These are phyloP conservation scores for Mycosphaerella sp. DNA, from an alignment of 2,329 filamentous ascomycete genomes.

Conservation along the genomic window DNA sequence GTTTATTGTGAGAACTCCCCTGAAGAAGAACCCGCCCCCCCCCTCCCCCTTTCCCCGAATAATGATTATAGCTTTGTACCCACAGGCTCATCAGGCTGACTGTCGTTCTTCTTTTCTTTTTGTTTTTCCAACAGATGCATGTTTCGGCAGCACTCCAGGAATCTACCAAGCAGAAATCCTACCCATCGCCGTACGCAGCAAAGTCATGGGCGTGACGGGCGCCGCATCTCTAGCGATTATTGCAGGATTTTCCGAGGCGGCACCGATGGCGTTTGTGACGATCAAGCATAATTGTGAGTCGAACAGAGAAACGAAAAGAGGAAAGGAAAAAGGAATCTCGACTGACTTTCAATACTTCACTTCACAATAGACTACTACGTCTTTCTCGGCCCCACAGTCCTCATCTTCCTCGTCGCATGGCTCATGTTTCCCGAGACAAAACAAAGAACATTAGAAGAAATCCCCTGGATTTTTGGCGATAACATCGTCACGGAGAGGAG, in stretches of 20 bases:
- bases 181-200: conserved; percentile 47
- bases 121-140: not conserved
- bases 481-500: not conserved
- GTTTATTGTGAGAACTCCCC: conserved; percentile 42
- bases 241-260: conserved; percentile 38
- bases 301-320: too few relatives aligned
- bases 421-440: conserved; percentile 43
- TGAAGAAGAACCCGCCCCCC: too few relatives aligned
- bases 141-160: conserved; percentile 7
- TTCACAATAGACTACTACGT: conserved; percentile 45
- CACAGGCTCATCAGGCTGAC: not conserved
- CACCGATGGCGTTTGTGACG: conserved; percentile 49
- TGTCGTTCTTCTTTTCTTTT: not conserved
- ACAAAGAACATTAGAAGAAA: conserved; percentile 35
- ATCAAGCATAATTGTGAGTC: conserved; percentile 43
- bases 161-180: conserved; percentile 49
- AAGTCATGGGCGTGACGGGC: conserved; percentile 48
- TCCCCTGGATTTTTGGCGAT: conserved; percentile 35
- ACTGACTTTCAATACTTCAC: not conserved
- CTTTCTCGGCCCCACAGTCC: conserved; percentile 45
- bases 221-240: conserved; percentile 31
- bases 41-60: too few relatives aligned
- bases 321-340: not conserved
- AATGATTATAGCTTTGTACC: too few relatives aligned
- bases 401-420: conserved; percentile 47